A percentile compares a stretch with the other conserved stretches of the same genome.
phyloP scores from a whole-genome alignment of 2,329 filamentous ascomycete species.

The Alternaria panax region DNA sequence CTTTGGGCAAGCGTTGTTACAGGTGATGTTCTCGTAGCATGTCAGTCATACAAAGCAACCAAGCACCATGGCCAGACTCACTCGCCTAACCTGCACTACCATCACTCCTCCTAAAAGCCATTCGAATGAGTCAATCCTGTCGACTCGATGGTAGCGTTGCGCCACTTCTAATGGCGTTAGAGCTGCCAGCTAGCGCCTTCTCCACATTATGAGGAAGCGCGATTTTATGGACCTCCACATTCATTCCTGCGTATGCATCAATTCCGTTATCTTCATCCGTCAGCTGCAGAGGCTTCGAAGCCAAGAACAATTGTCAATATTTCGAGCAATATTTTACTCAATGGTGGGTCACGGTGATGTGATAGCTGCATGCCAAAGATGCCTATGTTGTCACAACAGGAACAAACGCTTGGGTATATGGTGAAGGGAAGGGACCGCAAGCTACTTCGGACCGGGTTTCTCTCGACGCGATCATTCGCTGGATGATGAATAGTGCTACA shows the following conservation, averaged over 20 bases:
- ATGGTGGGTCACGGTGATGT: not conserved
- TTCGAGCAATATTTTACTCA: no score
- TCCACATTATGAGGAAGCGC: not conserved
- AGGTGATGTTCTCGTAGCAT: not conserved
- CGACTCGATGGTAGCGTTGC: not conserved
- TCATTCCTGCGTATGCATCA: not conserved
- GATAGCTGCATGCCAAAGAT: not conserved
- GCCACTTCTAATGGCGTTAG: not conserved
- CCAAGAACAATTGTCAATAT: no score
- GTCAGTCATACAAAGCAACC: not conserved
- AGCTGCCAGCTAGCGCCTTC: constrained; percentile 1
- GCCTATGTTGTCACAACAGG: not conserved
- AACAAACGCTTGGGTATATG: not conserved
- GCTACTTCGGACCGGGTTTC: not conserved
- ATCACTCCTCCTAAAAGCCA: not conserved
- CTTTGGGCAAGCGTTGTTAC: not conserved
- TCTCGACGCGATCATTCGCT: constrained; percentile 1
- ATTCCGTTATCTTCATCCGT: not conserved
- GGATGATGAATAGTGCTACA: not conserved
- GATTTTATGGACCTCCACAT: not conserved
- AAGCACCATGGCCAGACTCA: not conserved
- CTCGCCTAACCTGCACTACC: not conserved
- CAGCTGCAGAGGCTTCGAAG: not conserved
- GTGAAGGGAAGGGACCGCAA: constrained; percentile 4
- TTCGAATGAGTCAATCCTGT: not conserved